Base-by-base conservation (phyloP, 73 alveolate genomes). In the Paramecium octaurelia region DNA sequence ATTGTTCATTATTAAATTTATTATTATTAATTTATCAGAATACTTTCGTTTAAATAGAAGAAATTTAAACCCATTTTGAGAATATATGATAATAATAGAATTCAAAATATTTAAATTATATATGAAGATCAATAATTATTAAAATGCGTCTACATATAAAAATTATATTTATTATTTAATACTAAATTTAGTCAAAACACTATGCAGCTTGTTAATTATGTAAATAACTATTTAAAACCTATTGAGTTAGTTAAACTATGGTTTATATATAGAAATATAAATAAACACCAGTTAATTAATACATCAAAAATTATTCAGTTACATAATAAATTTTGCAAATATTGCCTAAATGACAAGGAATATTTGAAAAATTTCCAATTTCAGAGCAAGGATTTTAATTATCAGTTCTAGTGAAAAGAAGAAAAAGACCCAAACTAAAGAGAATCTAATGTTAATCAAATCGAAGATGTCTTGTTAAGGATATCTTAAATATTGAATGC, bases 81-180 rank as follows among this genome's bases (percentile, higher is more conserved):
- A 7, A 2, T 4, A 1, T 6, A 1, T 6, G 8, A 36, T 6
- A 6, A 27, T 27, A 27, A 27, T 27, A 27, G 31, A n/a, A 27
- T 27, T 27, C 31, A 27, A 27, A 27, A 27, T 7, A 40, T n/a
- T 48, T 21, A 14, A 48, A 48, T 48, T 10, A n/a, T n/a, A n/a
- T n/a, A n/a, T n/a, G n/a, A n/a, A 9, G n/a, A 54, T 16, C 18
- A 18, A 54, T 18, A 54, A 18, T 54, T 18, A 18, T 4, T 54
- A 54, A 54, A 16, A 54, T 54, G 8, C 35, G 4, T 54, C 34
- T n/a, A 54, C 21, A 6, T 54, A n/a, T 54, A 54, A 54, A 73
- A 35, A 73, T 64, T 3, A 73, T 73, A 73, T 35, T 73, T 36
- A 73, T 73, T 64, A 73, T 42, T 73, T 73, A 73, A 73, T 73